Evolutionary conservation across 345 rosid genomes (phyloP).

Genomic region (Raphanus sativus): DNA sequence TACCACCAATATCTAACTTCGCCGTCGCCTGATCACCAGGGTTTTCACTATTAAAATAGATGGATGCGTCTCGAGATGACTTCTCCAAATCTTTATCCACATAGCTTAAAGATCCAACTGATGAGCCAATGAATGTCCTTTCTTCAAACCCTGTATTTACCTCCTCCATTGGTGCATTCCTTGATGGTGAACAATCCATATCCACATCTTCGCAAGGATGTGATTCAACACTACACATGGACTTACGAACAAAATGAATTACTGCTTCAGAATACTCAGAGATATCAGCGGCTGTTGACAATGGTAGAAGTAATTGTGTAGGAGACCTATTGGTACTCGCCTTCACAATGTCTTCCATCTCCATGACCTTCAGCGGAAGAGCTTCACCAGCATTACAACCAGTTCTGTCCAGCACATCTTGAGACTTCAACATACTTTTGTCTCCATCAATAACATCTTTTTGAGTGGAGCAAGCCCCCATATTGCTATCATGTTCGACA

Average conservation of each 20-base stretch:
- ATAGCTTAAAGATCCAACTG: constrained; percentile 34
- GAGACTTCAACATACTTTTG: constrained; percentile 27
- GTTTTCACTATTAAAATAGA: constrained; percentile 30
- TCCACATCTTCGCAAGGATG: constrained; percentile 37
- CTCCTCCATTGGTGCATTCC: constrained; percentile 32
- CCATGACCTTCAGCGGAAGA: constrained; percentile 41
- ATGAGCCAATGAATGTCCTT: constrained; percentile 33
- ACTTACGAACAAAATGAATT: constrained; percentile 20
- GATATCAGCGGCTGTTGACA: constrained; percentile 22
- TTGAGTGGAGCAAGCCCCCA: constrained; percentile 22
- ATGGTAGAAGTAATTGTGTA: constrained; percentile 11
- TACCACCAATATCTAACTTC: constrained; percentile 32
- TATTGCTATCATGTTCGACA: constrained; percentile 7
- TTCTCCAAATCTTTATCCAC: constrained; percentile 41
- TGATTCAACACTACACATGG: constrained; percentile 29
- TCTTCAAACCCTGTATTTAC: constrained; percentile 30
- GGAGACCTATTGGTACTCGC: constrained; percentile 36
- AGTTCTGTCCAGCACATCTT: constrained; percentile 38
- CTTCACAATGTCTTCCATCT: constrained; percentile 60
- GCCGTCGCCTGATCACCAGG: constrained; percentile 26
- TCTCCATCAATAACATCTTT: constrained; percentile 30
- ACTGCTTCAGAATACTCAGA: constrained; percentile 29
- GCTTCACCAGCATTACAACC: constrained; percentile 37
- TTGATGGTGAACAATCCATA: constrained; percentile 33
- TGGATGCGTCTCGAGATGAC: constrained; percentile 33